Evolutionary conservation across 306 rosid species (phyloP), one percentile per base, ranked within the genome.

Genomic region (Cicer arietinum): DNA sequence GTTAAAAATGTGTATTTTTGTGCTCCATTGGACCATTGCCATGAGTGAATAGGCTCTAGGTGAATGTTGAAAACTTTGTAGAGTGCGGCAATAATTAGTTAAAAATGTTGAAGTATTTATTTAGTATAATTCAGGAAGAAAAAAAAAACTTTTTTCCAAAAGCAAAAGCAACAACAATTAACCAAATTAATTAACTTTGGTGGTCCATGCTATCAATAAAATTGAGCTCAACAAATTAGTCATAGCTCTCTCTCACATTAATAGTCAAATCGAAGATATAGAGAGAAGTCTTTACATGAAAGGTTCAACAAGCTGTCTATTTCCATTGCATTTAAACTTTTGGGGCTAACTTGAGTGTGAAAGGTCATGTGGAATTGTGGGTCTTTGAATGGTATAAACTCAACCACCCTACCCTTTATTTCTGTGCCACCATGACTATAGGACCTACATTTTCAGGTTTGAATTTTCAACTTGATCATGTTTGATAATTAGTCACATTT

Each of bases 311-410:
- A 60, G 45, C 44, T 60, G 67, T 35, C 44, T 60, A 60, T 35
- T 60, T 60, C 67, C 67, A 60, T 60, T 35, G 67, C 67, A 37
- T 60, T 60, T 13, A 60, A 42, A 60, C 67, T 12, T 60, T 35
- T 60, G 45, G 45, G 67, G 67, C 67, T 60, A 60, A 8, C 45
- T 60, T 60, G 67, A 60, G 35, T 35, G 17, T 44, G 67, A 60
- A 7, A 60, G 67, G 67, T 60, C 67, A 60, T 60, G 67, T 60
- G 67, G 67, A 60, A 60, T 60, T 60, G 44, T 60, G 67, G 44
- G 67, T 13, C 67, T 60, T 60, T 12, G 44, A 6, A 35, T 35
- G 45, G 65, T 5, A 60, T 60, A 37, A 60, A 35, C 10, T 60
- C 67, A 60, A 60, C 67, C 10, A 60, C 67, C 44, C 22, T 13